A percentile compares a stretch with the other conserved stretches of the same genome.
Evolutionary conservation across 805 yeast genomes (phyloP).

Genomic region (Starmerella davenportii): DNA sequence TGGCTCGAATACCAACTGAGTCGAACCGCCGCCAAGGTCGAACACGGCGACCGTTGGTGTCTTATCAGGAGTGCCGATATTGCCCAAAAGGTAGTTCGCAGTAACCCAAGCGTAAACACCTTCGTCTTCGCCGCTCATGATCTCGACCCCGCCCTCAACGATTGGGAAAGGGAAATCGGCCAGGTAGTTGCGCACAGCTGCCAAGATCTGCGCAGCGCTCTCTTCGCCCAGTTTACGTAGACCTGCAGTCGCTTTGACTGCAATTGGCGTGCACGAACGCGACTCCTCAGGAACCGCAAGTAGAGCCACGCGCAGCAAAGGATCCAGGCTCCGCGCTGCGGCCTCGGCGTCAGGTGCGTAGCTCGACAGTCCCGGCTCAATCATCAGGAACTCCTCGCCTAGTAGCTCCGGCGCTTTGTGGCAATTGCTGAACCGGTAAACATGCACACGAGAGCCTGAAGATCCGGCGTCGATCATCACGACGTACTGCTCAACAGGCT

Average conservation of each 20-base stretch:
- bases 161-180: conserved; percentile 80
- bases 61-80: conserved; percentile 66
- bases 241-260: conserved; percentile 97
- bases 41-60: conserved; percentile 88
- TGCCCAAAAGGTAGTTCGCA: conserved; percentile 79
- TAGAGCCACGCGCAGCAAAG: conserved; percentile 59
- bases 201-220: conserved; percentile 51
- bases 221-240: conserved; percentile 66
- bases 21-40: conserved; percentile 96
- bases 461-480: conserved; percentile 97
- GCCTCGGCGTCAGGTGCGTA: conserved; percentile 53
- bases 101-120: conserved; percentile 99
- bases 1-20: conserved; percentile 97
- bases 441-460: conserved; percentile 89
- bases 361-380: conserved; percentile 79
- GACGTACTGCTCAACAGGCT: conserved; percentile 43
- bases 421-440: conserved; percentile 81
- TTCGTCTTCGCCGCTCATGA: conserved; percentile 93
- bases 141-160: conserved; percentile 69
- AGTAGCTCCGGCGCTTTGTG: conserved; percentile 64
- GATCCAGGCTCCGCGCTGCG: conserved; percentile 83
- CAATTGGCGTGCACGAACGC: conserved; percentile 75
- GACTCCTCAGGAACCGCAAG: conserved; percentile 53
- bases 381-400: conserved; percentile 69
- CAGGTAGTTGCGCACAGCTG: conserved; percentile 58